A percentile compares a stretch with the other conserved stretches of the same genome.
Conservation (phyloP, 805 yeast genomes). For the Ogataea trehalophila region DNA sequence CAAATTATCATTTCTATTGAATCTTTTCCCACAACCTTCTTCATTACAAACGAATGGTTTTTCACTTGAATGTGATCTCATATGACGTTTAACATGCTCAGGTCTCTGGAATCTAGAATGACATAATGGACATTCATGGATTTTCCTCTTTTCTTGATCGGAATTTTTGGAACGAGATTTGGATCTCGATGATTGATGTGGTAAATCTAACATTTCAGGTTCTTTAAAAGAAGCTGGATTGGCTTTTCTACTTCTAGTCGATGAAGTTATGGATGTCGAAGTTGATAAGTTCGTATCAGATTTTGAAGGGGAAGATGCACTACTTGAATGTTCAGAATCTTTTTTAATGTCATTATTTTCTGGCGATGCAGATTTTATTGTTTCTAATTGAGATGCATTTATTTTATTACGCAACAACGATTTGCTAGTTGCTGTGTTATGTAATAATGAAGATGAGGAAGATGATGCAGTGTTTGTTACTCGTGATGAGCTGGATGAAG, state of each 20-base stretch:
- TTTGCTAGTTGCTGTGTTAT: slow-evolving; percentile 1
- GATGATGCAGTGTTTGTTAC: neutral
- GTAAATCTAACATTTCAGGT: slow-evolving; percentile 29
- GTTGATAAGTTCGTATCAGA: slow-evolving; percentile 2
- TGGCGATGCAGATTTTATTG: neutral
- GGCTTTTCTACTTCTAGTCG: slow-evolving; percentile 1
- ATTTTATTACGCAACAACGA: neutral
- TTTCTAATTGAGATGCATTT: neutral
- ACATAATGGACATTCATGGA: slow-evolving; percentile 62
- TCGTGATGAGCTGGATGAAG: slow-evolving; percentile 17
- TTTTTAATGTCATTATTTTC: neutral
- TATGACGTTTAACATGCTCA: slow-evolving; percentile 64
- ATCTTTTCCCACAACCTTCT: slow-evolving; percentile 48
- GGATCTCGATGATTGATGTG: slow-evolving; percentile 31
- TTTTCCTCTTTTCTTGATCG: slow-evolving; percentile 43
- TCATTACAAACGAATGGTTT: slow-evolving; percentile 54
- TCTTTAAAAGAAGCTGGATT: slow-evolving; percentile 12
- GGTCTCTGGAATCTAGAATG: slow-evolving; percentile 61
- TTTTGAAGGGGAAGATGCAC: slow-evolving; percentile 16
- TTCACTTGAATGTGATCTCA: slow-evolving; percentile 54
- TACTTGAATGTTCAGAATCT: neutral
- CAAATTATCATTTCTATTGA: slow-evolving; percentile 55
- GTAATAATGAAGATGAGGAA: neutral
- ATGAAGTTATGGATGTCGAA: slow-evolving; percentile 15
- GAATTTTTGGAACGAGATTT: slow-evolving; percentile 28